These are phyloP conservation scores for Arthrinium phaeospermum DNA, from an alignment of 2,329 filamentous ascomycete species.

Conservation along the genomic window DNA sequence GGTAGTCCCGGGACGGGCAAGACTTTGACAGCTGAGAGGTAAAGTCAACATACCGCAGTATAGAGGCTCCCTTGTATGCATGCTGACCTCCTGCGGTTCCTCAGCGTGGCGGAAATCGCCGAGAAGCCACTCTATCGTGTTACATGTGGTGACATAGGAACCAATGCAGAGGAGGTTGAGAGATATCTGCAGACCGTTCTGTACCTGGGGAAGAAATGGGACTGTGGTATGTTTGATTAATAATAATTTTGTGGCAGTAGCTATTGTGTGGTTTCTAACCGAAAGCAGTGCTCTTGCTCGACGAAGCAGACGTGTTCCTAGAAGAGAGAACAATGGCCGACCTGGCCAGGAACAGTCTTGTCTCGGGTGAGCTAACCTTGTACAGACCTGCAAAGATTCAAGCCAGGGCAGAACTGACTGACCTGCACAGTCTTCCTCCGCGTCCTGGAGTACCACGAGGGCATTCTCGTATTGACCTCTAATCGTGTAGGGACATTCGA, in stretches of 20 bases:
- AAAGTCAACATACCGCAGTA: neutral
- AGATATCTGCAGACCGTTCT: conserved; percentile 40
- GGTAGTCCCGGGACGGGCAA: conserved; percentile 22
- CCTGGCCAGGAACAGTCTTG: conserved; percentile 43
- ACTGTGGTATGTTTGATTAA: conserved; percentile 26
- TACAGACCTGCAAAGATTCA: no score
- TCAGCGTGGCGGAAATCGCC: conserved; percentile 44
- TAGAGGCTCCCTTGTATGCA: no score
- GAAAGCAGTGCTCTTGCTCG: conserved; percentile 39
- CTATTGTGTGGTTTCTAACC: neutral
- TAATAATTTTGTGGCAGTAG: no score
- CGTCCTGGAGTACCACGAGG: conserved; percentile 45
- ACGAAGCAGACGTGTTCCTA: conserved; percentile 48
- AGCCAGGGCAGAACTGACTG: no score
- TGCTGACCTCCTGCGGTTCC: no score
- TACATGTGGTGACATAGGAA: conserved; percentile 45
- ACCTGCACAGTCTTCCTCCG: conserved; percentile 38
- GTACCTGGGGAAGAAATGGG: conserved; percentile 39
- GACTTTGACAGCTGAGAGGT: conserved; percentile 22
- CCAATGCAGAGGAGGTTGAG: conserved; percentile 37
- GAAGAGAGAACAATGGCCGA: conserved; percentile 39
- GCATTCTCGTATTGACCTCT: conserved; percentile 47
- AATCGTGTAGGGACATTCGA: conserved; percentile 36
- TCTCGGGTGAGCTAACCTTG: conserved; percentile 35
- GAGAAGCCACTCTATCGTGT: conserved; percentile 43